phyloP scores from a whole-genome alignment of 768 basidiomycete species.

The Botryobasidium botryosum region DNA sequence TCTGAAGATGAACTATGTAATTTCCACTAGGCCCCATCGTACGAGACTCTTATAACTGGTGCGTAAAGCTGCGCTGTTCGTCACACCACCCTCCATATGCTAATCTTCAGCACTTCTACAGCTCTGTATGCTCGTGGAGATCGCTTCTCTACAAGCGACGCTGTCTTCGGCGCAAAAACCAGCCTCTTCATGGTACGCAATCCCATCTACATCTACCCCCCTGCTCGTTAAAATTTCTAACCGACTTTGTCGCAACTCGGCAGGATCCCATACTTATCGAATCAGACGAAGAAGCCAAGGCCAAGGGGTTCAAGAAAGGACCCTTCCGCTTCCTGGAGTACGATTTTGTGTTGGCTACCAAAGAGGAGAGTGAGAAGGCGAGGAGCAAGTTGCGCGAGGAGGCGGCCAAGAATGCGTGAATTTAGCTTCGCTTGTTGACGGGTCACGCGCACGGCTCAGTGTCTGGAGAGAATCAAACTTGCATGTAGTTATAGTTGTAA shows the following conservation, averaged over 20 bases:
- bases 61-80: too few relatives aligned
- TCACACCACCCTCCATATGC: too few relatives aligned
- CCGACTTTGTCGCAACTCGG: slow-evolving; percentile 44
- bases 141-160: slow-evolving; percentile 46
- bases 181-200: slow-evolving; percentile 52
- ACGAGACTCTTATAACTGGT: slow-evolving; percentile 51
- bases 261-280: too few relatives aligned
- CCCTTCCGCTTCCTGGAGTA: slow-evolving; percentile 32
- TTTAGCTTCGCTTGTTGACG: too few relatives aligned
- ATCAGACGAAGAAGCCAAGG: slow-evolving; percentile 35
- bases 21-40: slow-evolving; percentile 37
- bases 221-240: slow-evolving; percentile 3
- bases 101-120: too few relatives aligned
- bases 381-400: slow-evolving; percentile 14
- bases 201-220: neutral
- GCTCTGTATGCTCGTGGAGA: slow-evolving; percentile 62
- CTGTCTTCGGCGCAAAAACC: slow-evolving; percentile 69
- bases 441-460: too few relatives aligned
- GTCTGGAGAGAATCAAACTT: too few relatives aligned
- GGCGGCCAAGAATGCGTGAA: neutral
- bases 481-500: too few relatives aligned
- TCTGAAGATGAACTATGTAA: neutral
- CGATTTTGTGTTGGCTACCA: slow-evolving; percentile 31
- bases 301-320: slow-evolving; percentile 34
- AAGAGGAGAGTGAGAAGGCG: slow-evolving; percentile 24